Percentiles rank a stretch among this genome's conserved stretches.
phyloP scores from a whole-genome alignment of 176 grass and related monocot genomes.

The Thinopyrum elongatum region DNA sequence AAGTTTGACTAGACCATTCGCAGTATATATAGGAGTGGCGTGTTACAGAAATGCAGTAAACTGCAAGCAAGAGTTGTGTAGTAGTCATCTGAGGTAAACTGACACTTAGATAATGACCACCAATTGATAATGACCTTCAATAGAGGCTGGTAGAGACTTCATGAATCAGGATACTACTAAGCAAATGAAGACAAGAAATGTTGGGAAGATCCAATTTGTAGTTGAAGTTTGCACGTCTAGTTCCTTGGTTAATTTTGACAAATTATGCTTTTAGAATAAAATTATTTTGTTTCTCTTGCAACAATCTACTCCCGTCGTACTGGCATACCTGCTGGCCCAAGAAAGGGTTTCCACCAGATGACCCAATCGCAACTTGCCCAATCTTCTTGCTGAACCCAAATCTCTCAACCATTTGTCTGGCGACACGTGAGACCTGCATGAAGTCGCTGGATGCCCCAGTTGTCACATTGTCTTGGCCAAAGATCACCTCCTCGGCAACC shows the following conservation, averaged over 20 bases:
- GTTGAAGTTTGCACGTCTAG: slow-evolving; percentile 4
- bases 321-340: slow-evolving; percentile 89
- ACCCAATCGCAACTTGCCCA: slow-evolving; percentile 85
- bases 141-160: slow-evolving; percentile 3
- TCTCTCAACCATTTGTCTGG: slow-evolving; percentile 98
- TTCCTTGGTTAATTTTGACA: neutral
- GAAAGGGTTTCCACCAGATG: slow-evolving; percentile 94
- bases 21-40: neutral
- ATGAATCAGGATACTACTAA: neutral
- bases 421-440: slow-evolving; percentile 95
- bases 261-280: neutral
- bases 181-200: neutral
- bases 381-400: slow-evolving; percentile 99
- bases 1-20: slow-evolving; percentile 7
- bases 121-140: neutral
- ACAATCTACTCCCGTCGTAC: neutral
- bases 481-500: slow-evolving; percentile 99
- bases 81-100: neutral
- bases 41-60: neutral
- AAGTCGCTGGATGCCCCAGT: slow-evolving; percentile 97
- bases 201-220: neutral
- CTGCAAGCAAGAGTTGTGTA: neutral
- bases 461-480: slow-evolving; percentile 88
- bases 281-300: neutral
- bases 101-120: neutral